These are phyloP conservation scores for Didymella pinodella DNA, from an alignment of 2,329 filamentous ascomycete genomes.

Conservation along the genomic window DNA sequence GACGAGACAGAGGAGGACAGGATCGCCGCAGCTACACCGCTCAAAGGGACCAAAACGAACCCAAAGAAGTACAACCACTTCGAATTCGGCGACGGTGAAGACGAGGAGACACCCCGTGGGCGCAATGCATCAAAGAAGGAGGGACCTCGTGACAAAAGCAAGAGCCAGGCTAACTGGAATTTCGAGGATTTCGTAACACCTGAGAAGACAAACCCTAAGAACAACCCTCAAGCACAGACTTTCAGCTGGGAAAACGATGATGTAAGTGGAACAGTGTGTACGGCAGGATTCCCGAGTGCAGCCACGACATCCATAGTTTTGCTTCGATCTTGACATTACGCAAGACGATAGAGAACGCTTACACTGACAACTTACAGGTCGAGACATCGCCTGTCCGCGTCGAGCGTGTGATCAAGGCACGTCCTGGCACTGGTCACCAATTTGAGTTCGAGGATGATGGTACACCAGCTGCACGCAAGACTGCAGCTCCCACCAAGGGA, in stretches of 20 bases:
- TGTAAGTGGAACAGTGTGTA: constrained; percentile 39
- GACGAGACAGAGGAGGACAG: constrained; percentile 60
- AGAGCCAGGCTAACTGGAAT: constrained; percentile 79
- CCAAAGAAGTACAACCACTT: constrained; percentile 87
- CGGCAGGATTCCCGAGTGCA: background rate
- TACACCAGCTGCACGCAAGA: constrained; percentile 60
- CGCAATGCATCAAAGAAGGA: constrained; percentile 37
- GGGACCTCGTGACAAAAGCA: constrained; percentile 47
- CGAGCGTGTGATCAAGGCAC: constrained; percentile 69
- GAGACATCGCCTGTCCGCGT: constrained; percentile 66
- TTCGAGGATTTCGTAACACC: constrained; percentile 91
- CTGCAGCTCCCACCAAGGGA: constrained; percentile 50
- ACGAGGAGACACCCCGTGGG: constrained; percentile 45
- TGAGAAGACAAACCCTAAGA: constrained; percentile 72
- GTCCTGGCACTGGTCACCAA: constrained; percentile 81
- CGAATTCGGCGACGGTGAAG: constrained; percentile 73
- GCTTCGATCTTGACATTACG: background rate
- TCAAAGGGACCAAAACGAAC: constrained; percentile 67
- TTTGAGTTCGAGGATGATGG: constrained; percentile 85
- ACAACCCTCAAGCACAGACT: constrained; percentile 74
- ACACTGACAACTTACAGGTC: constrained; percentile 54
- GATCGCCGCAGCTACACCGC: constrained; percentile 39
- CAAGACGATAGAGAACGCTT: background rate
- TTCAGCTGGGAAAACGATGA: constrained; percentile 78
- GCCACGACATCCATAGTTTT: background rate